These are phyloP conservation scores for Aspergillus sp. DNA, from an alignment of 2,329 filamentous ascomycete species.

Conservation along the genomic window DNA sequence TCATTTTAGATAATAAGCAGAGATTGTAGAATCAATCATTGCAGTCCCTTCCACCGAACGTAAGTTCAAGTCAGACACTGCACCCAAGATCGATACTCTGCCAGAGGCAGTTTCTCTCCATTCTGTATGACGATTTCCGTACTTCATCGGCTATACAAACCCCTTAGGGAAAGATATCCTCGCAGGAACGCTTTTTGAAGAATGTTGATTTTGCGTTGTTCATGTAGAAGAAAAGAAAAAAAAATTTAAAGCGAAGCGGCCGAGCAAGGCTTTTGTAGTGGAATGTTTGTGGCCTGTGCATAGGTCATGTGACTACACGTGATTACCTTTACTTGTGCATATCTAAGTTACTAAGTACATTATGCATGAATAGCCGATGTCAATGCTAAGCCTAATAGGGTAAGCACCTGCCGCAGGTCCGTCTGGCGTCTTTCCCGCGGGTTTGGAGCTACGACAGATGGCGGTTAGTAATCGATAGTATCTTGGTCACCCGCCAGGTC, in stretches of 20 bases:
- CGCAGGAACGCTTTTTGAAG: conserved; percentile 61
- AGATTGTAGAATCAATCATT: conserved; percentile 60
- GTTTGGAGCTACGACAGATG: not conserved
- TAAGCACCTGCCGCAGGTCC: not conserved
- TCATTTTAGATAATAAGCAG: conserved; percentile 24
- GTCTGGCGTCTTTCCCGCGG: too few relatives aligned
- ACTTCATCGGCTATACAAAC: conserved; percentile 51
- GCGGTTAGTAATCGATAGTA: conserved; percentile 8
- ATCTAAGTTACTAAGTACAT: not conserved
- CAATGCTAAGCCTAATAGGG: not conserved
- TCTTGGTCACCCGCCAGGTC: conserved; percentile 11
- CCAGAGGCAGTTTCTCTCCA: conserved; percentile 50
- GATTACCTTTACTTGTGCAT: not conserved
- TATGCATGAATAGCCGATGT: not conserved
- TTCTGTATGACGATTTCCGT: conserved; percentile 61
- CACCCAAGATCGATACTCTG: conserved; percentile 59
- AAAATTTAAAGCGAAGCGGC: conserved; percentile 23
- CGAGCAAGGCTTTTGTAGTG: conserved; percentile 5
- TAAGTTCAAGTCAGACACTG: conserved; percentile 52
- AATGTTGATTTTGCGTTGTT: conserved; percentile 61
- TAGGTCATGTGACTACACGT: conserved; percentile 21
- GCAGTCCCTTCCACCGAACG: conserved; percentile 55
- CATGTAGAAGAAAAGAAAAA: conserved; percentile 47
- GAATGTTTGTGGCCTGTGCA: conserved; percentile 19
- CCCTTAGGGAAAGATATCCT: conserved; percentile 45